Percentiles rank a stretch among this genome's conserved stretches.
Evolutionary conservation across 148 eudicot genomes (phyloP).

Genomic region (Salicornia ramosissima): DNA sequence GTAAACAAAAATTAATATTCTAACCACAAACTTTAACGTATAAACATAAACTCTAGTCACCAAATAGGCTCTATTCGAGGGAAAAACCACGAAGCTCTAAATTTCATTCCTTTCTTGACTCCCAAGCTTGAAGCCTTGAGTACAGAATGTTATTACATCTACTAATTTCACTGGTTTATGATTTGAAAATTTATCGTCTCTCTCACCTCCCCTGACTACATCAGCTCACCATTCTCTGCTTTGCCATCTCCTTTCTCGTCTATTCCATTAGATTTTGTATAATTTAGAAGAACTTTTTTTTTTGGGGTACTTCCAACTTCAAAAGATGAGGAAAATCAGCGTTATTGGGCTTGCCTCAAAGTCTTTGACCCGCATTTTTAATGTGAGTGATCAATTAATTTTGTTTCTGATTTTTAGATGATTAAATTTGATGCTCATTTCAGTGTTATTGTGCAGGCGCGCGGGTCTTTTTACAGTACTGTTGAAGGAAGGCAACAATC

Average conservation of each 20-base stretch:
- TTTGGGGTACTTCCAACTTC: neutral
- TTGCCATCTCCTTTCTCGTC: neutral
- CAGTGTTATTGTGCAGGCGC: conserved; percentile 24
- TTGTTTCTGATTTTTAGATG: neutral
- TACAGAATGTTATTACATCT: neutral
- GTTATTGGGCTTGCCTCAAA: conserved; percentile 26
- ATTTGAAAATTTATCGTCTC: neutral
- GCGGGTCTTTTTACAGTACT: conserved; percentile 14
- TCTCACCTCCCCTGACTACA: neutral
- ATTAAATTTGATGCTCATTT: conserved; percentile 12
- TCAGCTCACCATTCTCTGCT: neutral
- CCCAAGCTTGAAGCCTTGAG: conserved; percentile 21
- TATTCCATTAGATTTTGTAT: neutral
- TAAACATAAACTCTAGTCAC: no score
- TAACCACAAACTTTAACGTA: no score
- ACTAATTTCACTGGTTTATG: neutral
- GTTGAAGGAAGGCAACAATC: conserved; percentile 16
- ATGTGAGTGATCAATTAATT: conserved; percentile 3
- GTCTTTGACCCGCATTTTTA: conserved; percentile 24
- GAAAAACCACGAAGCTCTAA: neutral
- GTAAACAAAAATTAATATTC: no score
- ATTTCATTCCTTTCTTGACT: conserved; percentile 20
- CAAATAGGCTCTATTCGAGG: no score
- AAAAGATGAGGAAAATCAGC: conserved; percentile 32
- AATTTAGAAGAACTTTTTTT: neutral